These are phyloP conservation scores for Pseudozyma hubeiensis DNA, from an alignment of 1,284 basidiomycete species.

Conservation along the genomic window DNA sequence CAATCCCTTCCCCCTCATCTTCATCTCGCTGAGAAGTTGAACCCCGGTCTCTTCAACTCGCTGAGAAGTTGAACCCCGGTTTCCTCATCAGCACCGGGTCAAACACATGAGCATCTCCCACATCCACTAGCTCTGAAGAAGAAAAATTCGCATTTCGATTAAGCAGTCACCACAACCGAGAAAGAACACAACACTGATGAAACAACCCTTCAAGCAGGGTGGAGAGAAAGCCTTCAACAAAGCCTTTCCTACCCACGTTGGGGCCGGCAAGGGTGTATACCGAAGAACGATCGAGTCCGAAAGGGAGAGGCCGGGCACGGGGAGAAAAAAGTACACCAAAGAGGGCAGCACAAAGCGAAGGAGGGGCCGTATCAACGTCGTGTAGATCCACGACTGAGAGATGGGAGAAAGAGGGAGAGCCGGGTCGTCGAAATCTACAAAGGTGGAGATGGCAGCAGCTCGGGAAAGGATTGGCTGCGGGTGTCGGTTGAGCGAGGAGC, in stretches of 20 bases:
- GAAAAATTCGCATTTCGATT: constrained; percentile 5
- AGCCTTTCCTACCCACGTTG: no score
- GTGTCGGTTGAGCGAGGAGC: constrained; percentile 27
- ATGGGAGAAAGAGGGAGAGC: background rate
- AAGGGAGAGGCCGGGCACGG: background rate
- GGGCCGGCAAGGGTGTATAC: background rate
- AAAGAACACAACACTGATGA: constrained; percentile 2
- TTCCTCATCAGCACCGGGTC: no score
- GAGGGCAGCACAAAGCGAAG: background rate
- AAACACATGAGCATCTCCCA: background rate
- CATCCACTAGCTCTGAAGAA: background rate
- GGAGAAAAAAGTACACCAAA: constrained; percentile 6
- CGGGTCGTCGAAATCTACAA: constrained; percentile 6
- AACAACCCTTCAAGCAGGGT: constrained; percentile 1
- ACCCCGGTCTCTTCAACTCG: no score
- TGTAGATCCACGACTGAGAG: background rate
- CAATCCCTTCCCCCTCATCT: no score
- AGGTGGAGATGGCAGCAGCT: constrained; percentile 1
- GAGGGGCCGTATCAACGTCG: background rate
- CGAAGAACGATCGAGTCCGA: background rate
- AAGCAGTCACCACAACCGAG: constrained; percentile 5
- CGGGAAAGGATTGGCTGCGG: background rate
- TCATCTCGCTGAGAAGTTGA: no score
- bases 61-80: no score
- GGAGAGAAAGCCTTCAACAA: background rate